Conservation (phyloP, 2,329 filamentous ascomycete species). For the Arthrobotrys entomopaga region DNA sequence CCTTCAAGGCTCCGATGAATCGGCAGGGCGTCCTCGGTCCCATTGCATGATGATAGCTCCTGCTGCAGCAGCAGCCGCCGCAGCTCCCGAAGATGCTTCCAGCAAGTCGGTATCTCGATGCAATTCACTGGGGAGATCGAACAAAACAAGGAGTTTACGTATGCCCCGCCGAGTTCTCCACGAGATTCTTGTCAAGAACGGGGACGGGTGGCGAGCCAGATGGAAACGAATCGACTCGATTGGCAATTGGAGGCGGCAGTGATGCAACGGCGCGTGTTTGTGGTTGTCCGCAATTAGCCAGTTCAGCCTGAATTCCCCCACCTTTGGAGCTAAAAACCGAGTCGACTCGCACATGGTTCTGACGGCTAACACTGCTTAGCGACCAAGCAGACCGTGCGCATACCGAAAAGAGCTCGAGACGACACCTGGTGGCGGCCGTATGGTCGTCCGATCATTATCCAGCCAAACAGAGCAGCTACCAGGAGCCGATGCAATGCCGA, state of each 20-base stretch:
- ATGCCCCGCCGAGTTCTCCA: constrained; percentile 31
- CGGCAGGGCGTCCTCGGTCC: constrained; percentile 1
- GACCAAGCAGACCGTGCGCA: constrained; percentile 37
- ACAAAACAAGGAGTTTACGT: not conserved
- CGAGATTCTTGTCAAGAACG: not conserved
- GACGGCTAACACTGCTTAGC: constrained; percentile 48
- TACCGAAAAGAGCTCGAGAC: constrained; percentile 25
- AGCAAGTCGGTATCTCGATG: constrained; percentile 2
- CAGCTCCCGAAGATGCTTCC: constrained; percentile 28
- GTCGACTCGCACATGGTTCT: constrained; percentile 25
- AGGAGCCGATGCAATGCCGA: constrained; percentile 38
- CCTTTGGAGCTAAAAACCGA: constrained; percentile 53
- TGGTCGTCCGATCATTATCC: constrained; percentile 45
- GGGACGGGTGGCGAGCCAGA: constrained; percentile 25
- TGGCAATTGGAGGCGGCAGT: constrained; percentile 52
- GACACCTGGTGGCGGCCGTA: constrained; percentile 29
- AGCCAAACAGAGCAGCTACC: not conserved
- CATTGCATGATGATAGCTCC: constrained; percentile 12
- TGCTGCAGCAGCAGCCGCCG: constrained; percentile 34
- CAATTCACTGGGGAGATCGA: not conserved
- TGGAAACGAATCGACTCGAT: constrained; percentile 27
- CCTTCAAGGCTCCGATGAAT: not conserved
- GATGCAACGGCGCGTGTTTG: constrained; percentile 50
- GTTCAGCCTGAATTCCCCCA: constrained; percentile 55
- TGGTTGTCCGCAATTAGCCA: constrained; percentile 51